These are phyloP conservation scores for Phytophthora uliginosa DNA, from an alignment of 352 stramenopile genomes.

Conservation along the genomic window DNA sequence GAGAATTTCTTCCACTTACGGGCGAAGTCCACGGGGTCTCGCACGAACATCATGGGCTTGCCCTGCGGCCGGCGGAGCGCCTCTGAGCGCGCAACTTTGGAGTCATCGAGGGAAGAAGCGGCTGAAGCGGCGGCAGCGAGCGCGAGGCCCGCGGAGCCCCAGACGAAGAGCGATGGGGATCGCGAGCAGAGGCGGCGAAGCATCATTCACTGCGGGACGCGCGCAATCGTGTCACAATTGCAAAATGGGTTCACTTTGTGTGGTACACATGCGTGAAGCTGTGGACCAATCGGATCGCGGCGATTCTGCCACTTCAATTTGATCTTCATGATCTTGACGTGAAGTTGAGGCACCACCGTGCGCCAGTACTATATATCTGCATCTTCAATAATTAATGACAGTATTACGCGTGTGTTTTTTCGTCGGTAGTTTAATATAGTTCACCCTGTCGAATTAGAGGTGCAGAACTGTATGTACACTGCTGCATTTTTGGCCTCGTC, in stretches of 20 bases:
- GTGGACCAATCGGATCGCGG: too few relatives aligned
- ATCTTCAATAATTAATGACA: too few relatives aligned
- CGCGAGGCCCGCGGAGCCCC: conserved; percentile 15
- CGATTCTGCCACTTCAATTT: too few relatives aligned
- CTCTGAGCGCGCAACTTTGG: neutral
- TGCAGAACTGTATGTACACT: too few relatives aligned
- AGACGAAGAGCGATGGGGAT: conserved; percentile 18
- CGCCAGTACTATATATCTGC: too few relatives aligned
- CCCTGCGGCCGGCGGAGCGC: conserved; percentile 28
- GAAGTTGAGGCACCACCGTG: too few relatives aligned
- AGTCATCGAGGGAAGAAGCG: neutral
- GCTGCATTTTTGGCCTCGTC: too few relatives aligned
- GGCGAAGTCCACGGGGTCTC: conserved; percentile 65
- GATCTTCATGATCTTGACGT: too few relatives aligned
- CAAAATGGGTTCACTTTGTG: neutral
- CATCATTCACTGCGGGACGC: neutral
- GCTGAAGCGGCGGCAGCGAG: conserved; percentile 8
- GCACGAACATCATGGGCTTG: conserved; percentile 53
- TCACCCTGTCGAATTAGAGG: too few relatives aligned
- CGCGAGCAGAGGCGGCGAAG: conserved; percentile 5
- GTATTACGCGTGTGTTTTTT: too few relatives aligned
- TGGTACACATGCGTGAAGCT: neutral
- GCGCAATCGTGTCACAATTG: neutral
- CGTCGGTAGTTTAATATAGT: too few relatives aligned
- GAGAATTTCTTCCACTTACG: conserved; percentile 84